Conservation (phyloP, 768 basidiomycete species). For the Hygrocybe punicea region DNA sequence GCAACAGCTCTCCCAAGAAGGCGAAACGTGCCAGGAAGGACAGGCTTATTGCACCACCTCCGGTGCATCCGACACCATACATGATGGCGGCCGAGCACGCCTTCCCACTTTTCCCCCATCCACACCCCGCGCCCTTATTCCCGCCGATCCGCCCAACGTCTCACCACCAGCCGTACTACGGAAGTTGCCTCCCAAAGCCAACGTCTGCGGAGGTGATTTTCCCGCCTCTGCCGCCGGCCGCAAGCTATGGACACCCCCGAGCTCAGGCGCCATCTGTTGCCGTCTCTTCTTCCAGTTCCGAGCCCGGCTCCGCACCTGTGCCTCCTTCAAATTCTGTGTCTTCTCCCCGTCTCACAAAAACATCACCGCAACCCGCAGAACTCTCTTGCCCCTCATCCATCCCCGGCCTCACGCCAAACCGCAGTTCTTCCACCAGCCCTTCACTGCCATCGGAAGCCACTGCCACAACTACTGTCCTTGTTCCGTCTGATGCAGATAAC, state of each 20-base stretch:
- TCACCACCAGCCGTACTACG: conserved; percentile 75
- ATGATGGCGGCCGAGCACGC: conserved; percentile 19
- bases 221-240: conserved; percentile 62
- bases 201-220: conserved; percentile 65
- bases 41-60: conserved; percentile 16
- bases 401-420: conserved; percentile 62
- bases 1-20: conserved; percentile 9
- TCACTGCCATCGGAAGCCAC: conserved; percentile 25
- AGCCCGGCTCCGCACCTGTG: conserved; percentile 25
- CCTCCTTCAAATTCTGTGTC: conserved; percentile 7
- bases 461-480: not conserved
- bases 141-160: conserved; percentile 52
- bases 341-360: too few species aligned
- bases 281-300: conserved; percentile 18
- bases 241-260: conserved; percentile 25
- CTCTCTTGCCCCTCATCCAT: conserved; percentile 43
- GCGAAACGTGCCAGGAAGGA: conserved; percentile 49
- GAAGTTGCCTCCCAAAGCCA: conserved; percentile 45
- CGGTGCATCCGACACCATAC: conserved; percentile 13
- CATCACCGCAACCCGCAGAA: conserved; percentile 28
- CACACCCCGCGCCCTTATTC: conserved; percentile 41
- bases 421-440: conserved; percentile 60
- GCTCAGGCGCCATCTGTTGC: not conserved
- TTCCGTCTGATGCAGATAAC: conserved; percentile 14
- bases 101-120: conserved; percentile 24